Conservation (phyloP, 2,329 filamentous ascomycete genomes). For the Alternaria arbusti region DNA sequence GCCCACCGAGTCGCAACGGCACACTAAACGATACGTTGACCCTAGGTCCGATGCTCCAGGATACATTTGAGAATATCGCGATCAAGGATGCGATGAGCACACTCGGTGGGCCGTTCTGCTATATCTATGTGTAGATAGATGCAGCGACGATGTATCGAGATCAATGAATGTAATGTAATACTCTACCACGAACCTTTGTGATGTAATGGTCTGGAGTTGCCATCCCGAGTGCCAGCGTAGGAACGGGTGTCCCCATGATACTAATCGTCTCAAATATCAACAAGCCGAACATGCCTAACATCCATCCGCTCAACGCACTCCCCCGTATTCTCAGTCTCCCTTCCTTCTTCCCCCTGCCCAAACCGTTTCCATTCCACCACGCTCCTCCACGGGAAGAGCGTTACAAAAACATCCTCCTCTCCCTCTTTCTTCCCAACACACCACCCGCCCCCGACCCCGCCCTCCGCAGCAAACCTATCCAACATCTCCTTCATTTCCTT, state of each 20-base stretch:
- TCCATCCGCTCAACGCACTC: slow-evolving; percentile 27
- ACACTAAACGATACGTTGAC: slow-evolving; percentile 53
- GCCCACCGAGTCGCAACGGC: slow-evolving; percentile 52
- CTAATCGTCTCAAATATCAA: slow-evolving; percentile 16
- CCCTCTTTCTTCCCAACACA: slow-evolving; percentile 45
- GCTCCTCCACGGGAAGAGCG: slow-evolving; percentile 50
- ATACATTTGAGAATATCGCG: slow-evolving; percentile 12
- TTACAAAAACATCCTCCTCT: slow-evolving; percentile 51
- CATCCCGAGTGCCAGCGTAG: no score
- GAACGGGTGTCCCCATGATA: not conserved
- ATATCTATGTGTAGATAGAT: slow-evolving; percentile 44
- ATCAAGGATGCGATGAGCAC: slow-evolving; percentile 52
- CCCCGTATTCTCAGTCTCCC: slow-evolving; percentile 21
- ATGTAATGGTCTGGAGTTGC: not conserved
- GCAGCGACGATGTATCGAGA: not conserved
- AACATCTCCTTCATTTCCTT: not conserved
- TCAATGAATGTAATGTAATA: not conserved
- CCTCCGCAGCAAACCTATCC: not conserved
- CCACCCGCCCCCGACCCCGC: slow-evolving; percentile 47
- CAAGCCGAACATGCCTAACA: slow-evolving; percentile 31
- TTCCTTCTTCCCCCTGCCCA: slow-evolving; percentile 40
- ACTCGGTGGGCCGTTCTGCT: slow-evolving; percentile 53
- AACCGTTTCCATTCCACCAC: slow-evolving; percentile 47
- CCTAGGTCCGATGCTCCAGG: slow-evolving; percentile 43
- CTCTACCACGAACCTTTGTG: not conserved